phyloP scores from a whole-genome alignment of 2,329 filamentous ascomycete species.

The Aspergillus pseudoterreus region DNA sequence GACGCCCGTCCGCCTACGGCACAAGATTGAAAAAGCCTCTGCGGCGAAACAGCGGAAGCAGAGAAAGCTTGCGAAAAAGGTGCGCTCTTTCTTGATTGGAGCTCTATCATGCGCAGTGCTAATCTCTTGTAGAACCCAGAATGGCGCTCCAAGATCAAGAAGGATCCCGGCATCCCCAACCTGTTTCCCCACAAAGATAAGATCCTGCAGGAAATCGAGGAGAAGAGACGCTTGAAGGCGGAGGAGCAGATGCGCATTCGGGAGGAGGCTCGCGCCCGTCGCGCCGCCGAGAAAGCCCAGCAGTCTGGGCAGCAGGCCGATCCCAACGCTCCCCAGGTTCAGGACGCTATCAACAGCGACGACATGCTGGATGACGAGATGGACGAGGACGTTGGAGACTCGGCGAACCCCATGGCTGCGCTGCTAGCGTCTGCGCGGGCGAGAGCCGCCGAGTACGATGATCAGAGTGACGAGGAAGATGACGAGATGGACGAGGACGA shows the following conservation, averaged over 20 bases:
- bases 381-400: conserved; percentile 41
- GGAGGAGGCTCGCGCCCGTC: conserved; percentile 57
- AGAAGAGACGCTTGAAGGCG: conserved; percentile 73
- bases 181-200: conserved; percentile 97
- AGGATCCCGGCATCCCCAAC: conserved; percentile 96
- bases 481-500: conserved; percentile 50
- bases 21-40: conserved; percentile 94
- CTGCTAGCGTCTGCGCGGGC: conserved; percentile 45
- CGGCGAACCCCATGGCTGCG: conserved; percentile 48
- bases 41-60: conserved; percentile 86
- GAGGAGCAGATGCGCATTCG: conserved; percentile 70
- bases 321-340: conserved; percentile 22
- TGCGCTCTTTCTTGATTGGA: conserved; percentile 22
- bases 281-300: conserved; percentile 40
- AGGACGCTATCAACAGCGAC: conserved; percentile 45
- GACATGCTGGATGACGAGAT: conserved; percentile 46
- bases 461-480: conserved; percentile 44
- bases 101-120: conserved; percentile 5
- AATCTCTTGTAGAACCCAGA: conserved; percentile 68
- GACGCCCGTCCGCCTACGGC: conserved; percentile 77
- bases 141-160: conserved; percentile 94
- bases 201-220: conserved; percentile 90
- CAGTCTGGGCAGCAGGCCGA: conserved; percentile 29
- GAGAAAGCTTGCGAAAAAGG: conserved; percentile 83
- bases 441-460: conserved; percentile 43